phyloP scores from a whole-genome alignment of 177 flowering plant species.

The Vitis hybrid region DNA sequence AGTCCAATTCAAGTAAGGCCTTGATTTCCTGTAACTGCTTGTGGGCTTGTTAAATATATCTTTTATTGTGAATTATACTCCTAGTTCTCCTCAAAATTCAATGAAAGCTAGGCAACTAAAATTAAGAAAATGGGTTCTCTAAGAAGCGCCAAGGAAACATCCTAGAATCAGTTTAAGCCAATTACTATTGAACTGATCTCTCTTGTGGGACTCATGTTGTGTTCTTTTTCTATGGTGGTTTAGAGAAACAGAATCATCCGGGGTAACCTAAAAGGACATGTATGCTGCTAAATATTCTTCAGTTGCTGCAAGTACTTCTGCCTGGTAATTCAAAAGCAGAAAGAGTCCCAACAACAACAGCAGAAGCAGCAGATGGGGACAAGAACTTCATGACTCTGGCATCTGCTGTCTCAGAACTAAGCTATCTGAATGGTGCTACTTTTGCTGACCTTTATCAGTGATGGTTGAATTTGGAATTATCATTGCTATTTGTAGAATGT shows the following conservation, averaged over 20 bases:
- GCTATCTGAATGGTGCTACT: too few species aligned
- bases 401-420: not conserved
- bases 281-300: not conserved
- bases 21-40: not conserved
- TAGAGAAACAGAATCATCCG: not conserved
- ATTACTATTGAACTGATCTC: not conserved
- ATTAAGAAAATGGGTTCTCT: too few species aligned
- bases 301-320: not conserved
- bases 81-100: too few species aligned
- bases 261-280: not conserved
- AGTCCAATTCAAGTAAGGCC: conserved; percentile 11
- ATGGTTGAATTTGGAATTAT: too few species aligned
- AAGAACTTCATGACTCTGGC: conserved; percentile 5
- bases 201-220: not conserved
- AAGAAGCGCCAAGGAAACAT: too few species aligned
- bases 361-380: not conserved
- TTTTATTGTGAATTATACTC: too few species aligned
- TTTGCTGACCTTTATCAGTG: too few species aligned
- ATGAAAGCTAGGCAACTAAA: too few species aligned
- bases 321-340: not conserved
- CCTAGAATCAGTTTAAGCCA: too few species aligned
- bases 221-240: conserved; percentile 3
- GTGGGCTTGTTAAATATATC: too few species aligned
- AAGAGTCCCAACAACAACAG: not conserved
- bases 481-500: too few species aligned